Evolutionary conservation across 768 basidiomycete genomes (phyloP).

Genomic region (Trametes villosa): DNA sequence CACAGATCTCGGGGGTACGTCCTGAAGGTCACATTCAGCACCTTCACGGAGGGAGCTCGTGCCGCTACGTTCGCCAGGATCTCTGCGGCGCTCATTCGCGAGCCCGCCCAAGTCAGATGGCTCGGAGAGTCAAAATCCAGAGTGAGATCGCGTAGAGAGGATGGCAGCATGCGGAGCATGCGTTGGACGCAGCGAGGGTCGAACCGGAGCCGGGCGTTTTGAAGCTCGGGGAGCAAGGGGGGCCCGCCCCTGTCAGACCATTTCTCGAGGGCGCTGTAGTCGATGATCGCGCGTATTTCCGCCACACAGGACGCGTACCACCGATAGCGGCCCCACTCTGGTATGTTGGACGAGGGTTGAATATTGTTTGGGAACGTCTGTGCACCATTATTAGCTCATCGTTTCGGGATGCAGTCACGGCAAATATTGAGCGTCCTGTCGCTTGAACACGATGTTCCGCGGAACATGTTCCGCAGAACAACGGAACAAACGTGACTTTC

Average conservation of each 20-base stretch:
- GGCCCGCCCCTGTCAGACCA: constrained; percentile 12
- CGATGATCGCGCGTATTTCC: constrained; percentile 3
- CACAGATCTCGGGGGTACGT: neutral
- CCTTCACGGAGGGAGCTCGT: neutral
- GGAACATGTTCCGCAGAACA: no score
- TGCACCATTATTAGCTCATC: no score
- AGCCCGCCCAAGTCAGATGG: neutral
- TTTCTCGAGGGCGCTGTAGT: constrained; percentile 8
- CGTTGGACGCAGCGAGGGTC: constrained; percentile 8
- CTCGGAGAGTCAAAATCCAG: constrained; percentile 4
- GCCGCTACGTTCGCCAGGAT: neutral
- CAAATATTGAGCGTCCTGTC: no score
- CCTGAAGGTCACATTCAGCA: constrained; percentile 8
- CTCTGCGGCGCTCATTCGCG: neutral
- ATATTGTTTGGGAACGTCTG: constrained; percentile 1
- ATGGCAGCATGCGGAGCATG: constrained; percentile 1
- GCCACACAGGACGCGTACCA: constrained; percentile 11
- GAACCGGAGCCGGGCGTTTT: neutral
- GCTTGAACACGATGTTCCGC: no score
- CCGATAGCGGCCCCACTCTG: constrained; percentile 9
- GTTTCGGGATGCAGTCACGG: no score
- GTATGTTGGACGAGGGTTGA: neutral
- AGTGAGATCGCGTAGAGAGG: neutral
- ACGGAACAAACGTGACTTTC: no score
- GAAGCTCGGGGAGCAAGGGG: neutral